phyloP scores from a whole-genome alignment of 139 green algal genomes.

The Chlamydomonas sp. region DNA sequence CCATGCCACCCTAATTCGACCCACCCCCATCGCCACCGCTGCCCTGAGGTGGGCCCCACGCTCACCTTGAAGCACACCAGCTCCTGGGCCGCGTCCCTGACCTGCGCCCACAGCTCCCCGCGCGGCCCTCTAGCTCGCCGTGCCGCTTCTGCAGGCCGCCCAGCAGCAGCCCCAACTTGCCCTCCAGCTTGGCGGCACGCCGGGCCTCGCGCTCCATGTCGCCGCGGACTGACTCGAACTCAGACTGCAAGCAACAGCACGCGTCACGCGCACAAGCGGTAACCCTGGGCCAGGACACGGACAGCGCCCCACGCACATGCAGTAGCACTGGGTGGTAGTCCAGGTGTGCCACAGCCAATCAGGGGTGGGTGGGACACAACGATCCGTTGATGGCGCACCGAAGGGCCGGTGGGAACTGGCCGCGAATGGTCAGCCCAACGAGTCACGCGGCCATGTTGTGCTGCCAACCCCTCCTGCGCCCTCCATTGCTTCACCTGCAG shows the following conservation, averaged over 20 bases:
- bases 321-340: not conserved
- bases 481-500: too few relatives aligned
- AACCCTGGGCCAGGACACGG: not conserved
- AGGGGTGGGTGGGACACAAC: not conserved
- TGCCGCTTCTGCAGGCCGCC: constrained; percentile 56
- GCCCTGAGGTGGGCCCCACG: too few relatives aligned
- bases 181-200: constrained; percentile 80
- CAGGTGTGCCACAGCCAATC: not conserved
- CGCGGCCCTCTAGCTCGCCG: constrained; percentile 41
- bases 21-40: not conserved
- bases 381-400: not conserved
- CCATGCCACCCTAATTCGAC: not conserved
- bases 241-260: constrained; percentile 44
- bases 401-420: not conserved
- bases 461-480: too few relatives aligned
- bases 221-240: constrained; percentile 65
- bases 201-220: constrained; percentile 86
- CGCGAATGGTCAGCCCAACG: too few relatives aligned
- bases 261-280: not conserved
- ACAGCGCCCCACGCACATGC: not conserved
- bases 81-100: constrained; percentile 51
- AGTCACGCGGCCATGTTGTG: too few relatives aligned
- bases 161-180: constrained; percentile 60
- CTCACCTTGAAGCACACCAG: constrained; percentile 59
- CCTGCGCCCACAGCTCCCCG: constrained; percentile 52